phyloP scores from a whole-genome alignment of 2,329 filamentous ascomycete species.

The Colletotrichum costaricense region DNA sequence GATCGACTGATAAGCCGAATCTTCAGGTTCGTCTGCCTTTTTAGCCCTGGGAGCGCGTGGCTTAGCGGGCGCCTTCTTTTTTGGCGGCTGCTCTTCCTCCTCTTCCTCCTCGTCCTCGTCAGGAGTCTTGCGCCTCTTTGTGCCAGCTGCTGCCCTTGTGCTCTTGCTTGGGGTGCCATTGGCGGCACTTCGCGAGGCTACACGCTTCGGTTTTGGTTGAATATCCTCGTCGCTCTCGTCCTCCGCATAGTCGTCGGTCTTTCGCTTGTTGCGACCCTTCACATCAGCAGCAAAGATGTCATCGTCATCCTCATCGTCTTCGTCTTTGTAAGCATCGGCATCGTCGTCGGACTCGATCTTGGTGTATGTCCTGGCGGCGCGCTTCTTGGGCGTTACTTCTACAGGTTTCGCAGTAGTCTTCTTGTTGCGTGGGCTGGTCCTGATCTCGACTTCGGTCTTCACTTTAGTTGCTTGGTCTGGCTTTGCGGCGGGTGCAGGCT shows the following conservation, averaged over 20 bases:
- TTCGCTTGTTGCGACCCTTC: conserved; percentile 73
- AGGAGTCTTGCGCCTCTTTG: conserved; percentile 70
- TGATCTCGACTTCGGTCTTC: conserved; percentile 57
- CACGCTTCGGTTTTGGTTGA: conserved; percentile 68
- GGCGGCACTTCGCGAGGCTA: conserved; percentile 52
- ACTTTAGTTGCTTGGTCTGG: conserved; percentile 49
- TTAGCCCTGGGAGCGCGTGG: conserved; percentile 70
- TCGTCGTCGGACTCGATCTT: conserved; percentile 60
- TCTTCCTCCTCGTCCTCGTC: conserved; percentile 64
- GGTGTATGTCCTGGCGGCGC: conserved; percentile 52
- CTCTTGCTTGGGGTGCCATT: conserved; percentile 40
- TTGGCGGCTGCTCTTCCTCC: conserved; percentile 70
- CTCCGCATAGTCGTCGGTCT: conserved; percentile 80
- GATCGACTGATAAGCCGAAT: conserved; percentile 81
- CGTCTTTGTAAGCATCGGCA: conserved; percentile 70
- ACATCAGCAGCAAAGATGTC: conserved; percentile 85
- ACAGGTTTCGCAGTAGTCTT: conserved; percentile 46
- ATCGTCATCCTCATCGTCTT: conserved; percentile 76
- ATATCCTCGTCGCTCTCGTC: conserved; percentile 80
- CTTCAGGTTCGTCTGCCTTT: conserved; percentile 75
- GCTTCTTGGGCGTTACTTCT: conserved; percentile 51
- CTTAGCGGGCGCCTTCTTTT: conserved; percentile 69
- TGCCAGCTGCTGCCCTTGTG: conserved; percentile 43
- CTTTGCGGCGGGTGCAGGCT: conserved; percentile 54
- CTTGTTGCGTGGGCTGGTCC: conserved; percentile 65